These are phyloP conservation scores for Gossypium anomalum DNA, from an alignment of 345 rosid species.

Conservation along the genomic window DNA sequence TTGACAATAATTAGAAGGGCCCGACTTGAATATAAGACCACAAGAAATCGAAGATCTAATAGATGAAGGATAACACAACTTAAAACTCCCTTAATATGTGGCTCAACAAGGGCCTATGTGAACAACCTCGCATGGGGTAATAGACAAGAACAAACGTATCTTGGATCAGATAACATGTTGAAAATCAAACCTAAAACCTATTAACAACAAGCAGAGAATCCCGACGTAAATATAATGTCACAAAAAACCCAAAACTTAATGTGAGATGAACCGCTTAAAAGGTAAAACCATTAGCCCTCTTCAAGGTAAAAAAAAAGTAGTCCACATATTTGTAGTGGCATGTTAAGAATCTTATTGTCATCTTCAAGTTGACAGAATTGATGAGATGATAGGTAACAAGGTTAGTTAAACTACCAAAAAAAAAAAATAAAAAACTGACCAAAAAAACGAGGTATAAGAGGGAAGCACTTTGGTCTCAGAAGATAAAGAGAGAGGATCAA, in stretches of 20 bases:
- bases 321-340: too few species aligned
- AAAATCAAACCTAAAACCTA: neutral
- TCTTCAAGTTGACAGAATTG: too few species aligned
- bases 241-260: too few species aligned
- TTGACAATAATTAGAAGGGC: neutral
- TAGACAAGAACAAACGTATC: neutral
- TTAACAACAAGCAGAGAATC: neutral
- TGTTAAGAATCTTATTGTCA: too few species aligned
- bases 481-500: neutral
- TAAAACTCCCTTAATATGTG: neutral
- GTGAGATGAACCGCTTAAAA: too few species aligned
- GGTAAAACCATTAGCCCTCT: too few species aligned
- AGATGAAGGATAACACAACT: neutral
- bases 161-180: neutral
- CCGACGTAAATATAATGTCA: neutral
- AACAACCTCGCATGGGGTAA: neutral
- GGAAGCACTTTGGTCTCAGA: neutral
- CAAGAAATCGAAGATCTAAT: neutral
- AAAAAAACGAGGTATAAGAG: neutral
- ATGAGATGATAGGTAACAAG: too few species aligned
- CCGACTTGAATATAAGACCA: neutral
- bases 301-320: too few species aligned
- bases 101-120: neutral
- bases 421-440: neutral
- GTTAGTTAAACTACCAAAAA: too few species aligned